Base-by-base conservation (phyloP, 2,329 filamentous ascomycete genomes). In the Pezizomycotina sp. region DNA sequence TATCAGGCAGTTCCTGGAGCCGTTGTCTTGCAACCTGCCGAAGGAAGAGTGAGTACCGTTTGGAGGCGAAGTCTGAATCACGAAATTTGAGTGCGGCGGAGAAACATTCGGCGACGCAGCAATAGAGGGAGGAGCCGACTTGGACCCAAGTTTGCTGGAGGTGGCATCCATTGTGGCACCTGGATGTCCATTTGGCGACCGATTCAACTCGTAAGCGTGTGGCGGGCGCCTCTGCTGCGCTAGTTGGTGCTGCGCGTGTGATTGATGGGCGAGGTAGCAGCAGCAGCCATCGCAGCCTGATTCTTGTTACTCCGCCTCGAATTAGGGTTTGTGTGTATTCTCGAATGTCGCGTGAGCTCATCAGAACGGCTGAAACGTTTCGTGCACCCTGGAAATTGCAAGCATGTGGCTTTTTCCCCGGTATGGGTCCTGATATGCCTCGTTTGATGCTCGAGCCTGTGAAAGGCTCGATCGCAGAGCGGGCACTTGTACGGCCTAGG, bases 281-380 rank as follows among this genome's bases (percentile, higher is more conserved):
- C 65, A 9, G 65, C 63, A 8, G 67, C 65, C n/a, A 68, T 68
- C 36, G 69, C 62, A 43, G 67, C 65, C 55, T 73, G 66, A 43
- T 73, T 72, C 65, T 92, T 92, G 66, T 92, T 91, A 48, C 82
- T 84, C 55, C 86, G 68, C 55, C 89, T 70, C 39, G 84, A 93
- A 66, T 95, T 95, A 41, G 89, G 86, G 62, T 95, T 98, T 71
- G 81, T 93, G 70, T 98, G 86, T 63, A 98, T 98, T 58, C 86
- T 73, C 56, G 86, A 93, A 62, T 98, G 86, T 44, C 86, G 76
- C 45, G 89, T 98, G 50, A 98, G 68, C 62, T 98, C 86, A 56
- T 98, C 86, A 8, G 86, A 93, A 47, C 86, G 76, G 47, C 81
- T 92, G 64, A 98, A 95, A 53, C 86, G 81, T 63, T 95, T 95